Conservation (phyloP, 169 alveolate genomes). For the Plasmodium adleri region DNA sequence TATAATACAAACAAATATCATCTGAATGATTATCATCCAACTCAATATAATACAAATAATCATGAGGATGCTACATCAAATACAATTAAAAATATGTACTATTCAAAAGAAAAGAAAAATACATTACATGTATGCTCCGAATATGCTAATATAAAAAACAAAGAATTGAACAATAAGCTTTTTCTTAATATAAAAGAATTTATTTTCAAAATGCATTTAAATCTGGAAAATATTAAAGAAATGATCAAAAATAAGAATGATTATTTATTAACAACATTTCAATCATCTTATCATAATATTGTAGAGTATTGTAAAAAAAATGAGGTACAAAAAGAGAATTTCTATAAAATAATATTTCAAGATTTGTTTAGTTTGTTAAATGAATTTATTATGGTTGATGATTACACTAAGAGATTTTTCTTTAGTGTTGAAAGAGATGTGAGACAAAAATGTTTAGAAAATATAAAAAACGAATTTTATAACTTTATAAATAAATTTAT, state of each 20-base stretch:
- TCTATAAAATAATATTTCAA: conserved; percentile 50
- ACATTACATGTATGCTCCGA: no score
- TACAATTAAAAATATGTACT: no score
- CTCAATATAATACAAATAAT: no score
- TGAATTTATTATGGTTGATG: conserved; percentile 75
- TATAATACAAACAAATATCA: no score
- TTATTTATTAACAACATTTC: conserved; percentile 15
- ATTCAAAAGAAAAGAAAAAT: no score
- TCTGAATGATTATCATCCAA: no score
- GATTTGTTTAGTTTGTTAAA: conserved; percentile 49
- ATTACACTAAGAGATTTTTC: conserved; percentile 49
- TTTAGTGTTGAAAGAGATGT: conserved; percentile 64
- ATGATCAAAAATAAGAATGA: conserved; percentile 29
- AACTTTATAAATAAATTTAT: conserved; percentile 49
- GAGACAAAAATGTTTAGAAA: conserved; percentile 53
- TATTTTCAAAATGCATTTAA: conserved; percentile 38
- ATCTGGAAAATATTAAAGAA: conserved; percentile 48
- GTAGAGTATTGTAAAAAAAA: conserved; percentile 19
- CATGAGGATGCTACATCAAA: no score
- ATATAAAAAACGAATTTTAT: conserved; percentile 64
- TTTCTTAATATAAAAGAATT: conserved; percentile 37
- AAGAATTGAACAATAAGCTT: conserved; percentile 30
- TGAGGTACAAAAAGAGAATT: conserved; percentile 50
- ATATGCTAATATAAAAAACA: conserved; percentile 2
- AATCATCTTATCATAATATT: conserved; percentile 29